These are phyloP conservation scores for Trypanosoma congolense DNA, from an alignment of 208 protist species.

Conservation along the genomic window DNA sequence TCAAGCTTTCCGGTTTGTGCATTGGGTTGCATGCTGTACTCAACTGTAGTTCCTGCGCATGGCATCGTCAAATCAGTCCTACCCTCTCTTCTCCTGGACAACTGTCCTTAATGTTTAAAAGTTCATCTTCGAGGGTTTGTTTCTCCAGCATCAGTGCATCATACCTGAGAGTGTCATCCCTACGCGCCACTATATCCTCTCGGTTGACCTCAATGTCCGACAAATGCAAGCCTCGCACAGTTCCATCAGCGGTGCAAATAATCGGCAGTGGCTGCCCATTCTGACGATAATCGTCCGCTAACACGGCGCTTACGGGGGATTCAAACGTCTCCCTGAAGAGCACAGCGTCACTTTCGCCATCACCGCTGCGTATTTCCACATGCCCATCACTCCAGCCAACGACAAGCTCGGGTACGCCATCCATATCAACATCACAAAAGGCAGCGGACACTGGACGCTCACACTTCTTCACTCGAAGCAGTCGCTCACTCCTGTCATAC, in stretches of 20 bases:
- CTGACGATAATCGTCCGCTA: slow-evolving; percentile 87
- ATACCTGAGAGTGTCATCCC: slow-evolving; percentile 50
- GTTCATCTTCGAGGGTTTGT: slow-evolving; percentile 69
- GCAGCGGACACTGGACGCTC: slow-evolving; percentile 68
- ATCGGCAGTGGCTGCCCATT: slow-evolving; percentile 78
- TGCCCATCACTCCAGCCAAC: slow-evolving; percentile 84
- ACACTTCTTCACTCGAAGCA: slow-evolving; percentile 88
- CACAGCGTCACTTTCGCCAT: slow-evolving; percentile 42
- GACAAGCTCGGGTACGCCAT: slow-evolving; percentile 90
- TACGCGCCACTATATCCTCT: slow-evolving; percentile 40
- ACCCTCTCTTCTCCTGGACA: slow-evolving; percentile 34
- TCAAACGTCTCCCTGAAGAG: slow-evolving; percentile 77
- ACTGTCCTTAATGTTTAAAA: slow-evolving; percentile 70
- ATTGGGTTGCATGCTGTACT: slow-evolving; percentile 25
- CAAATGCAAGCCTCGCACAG: slow-evolving; percentile 74
- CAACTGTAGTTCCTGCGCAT: slow-evolving; percentile 42
- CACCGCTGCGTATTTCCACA: slow-evolving; percentile 81
- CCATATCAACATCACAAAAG: slow-evolving; percentile 90
- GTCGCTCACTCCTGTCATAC: slow-evolving; percentile 69
- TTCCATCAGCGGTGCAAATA: slow-evolving; percentile 79
- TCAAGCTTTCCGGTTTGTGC: slow-evolving; percentile 24
- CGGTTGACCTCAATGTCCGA: slow-evolving; percentile 49
- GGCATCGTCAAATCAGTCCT: slow-evolving; percentile 64
- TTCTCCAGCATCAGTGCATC: slow-evolving; percentile 70
- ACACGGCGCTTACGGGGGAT: slow-evolving; percentile 68